Evolutionary conservation across 805 yeast species (phyloP).

Genomic region (Candida odintsovae): DNA sequence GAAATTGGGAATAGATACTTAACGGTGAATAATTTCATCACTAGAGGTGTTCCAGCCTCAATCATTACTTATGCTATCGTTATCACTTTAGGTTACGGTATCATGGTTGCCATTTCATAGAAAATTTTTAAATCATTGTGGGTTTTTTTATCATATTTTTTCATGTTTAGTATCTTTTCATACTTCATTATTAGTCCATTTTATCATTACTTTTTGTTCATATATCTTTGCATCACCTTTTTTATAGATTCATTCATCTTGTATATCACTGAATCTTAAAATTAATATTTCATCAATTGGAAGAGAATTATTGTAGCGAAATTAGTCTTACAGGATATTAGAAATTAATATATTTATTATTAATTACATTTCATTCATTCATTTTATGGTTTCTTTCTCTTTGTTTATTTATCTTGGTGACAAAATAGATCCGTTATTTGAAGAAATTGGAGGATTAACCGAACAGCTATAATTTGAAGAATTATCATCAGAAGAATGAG

Average conservation of each 20-base stretch:
- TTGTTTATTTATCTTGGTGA: background rate
- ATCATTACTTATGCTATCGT: constrained; percentile 66
- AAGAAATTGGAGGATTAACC: constrained; percentile 21
- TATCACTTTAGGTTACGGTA: constrained; percentile 73
- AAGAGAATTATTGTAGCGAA: no score
- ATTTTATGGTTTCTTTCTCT: no score
- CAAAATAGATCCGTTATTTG: background rate
- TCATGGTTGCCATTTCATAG: constrained; percentile 42
- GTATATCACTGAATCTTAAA: no score
- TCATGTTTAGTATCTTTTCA: no score
- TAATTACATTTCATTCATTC: no score
- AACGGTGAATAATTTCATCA: constrained; percentile 74
- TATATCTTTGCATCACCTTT: no score
- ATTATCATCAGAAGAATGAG: constrained; percentile 24
- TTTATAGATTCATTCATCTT: no score
- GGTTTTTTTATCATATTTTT: background rate
- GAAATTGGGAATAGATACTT: constrained; percentile 86
- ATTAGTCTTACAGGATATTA: no score
- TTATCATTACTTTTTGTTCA: no score
- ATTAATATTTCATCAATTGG: no score
- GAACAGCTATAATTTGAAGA: constrained; percentile 25
- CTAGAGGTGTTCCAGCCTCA: constrained; percentile 88
- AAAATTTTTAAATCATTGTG: background rate
- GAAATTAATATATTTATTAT: no score
- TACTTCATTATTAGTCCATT: background rate